phyloP scores from a whole-genome alignment of 2,329 filamentous ascomycete genomes.

The Fusarium incarnatum region DNA sequence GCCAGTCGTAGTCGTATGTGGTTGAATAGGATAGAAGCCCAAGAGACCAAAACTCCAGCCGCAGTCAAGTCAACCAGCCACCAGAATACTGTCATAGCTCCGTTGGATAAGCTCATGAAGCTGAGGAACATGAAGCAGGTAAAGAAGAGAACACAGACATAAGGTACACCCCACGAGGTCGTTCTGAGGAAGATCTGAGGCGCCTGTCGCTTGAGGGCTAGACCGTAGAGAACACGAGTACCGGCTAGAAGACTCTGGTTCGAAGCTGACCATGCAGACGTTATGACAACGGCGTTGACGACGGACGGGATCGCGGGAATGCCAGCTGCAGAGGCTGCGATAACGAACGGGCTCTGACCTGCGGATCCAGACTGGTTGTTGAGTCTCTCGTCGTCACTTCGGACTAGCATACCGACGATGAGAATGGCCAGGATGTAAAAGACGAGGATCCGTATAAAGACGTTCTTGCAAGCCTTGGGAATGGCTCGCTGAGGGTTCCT shows the following conservation, averaged over 20 bases:
- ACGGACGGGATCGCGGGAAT: constrained; percentile 76
- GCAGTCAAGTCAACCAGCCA: constrained; percentile 73
- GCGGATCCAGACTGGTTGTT: constrained; percentile 59
- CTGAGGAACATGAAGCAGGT: constrained; percentile 66
- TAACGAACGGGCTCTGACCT: constrained; percentile 71
- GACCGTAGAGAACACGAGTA: constrained; percentile 68
- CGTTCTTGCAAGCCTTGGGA: constrained; percentile 66
- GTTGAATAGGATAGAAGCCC: constrained; percentile 70
- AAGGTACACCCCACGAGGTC: constrained; percentile 71
- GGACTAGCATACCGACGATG: constrained; percentile 76
- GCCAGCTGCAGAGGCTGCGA: constrained; percentile 75
- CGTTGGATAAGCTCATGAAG: constrained; percentile 67
- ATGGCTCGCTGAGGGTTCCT: constrained; percentile 66
- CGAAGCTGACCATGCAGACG: constrained; percentile 75
- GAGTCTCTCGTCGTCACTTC: constrained; percentile 67
- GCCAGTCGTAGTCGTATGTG: constrained; percentile 68
- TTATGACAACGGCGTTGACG: constrained; percentile 82
- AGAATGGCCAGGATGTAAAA: constrained; percentile 75
- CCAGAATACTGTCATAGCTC: constrained; percentile 72
- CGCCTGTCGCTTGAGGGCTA: constrained; percentile 70
- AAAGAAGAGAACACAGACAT: constrained; percentile 66
- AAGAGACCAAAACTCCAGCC: constrained; percentile 72
- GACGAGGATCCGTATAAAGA: constrained; percentile 68
- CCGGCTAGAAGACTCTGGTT: constrained; percentile 74
- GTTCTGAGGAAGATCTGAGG: constrained; percentile 69